Base-by-base conservation (phyloP, 169 alveolate species). In the Plasmodium fragile region DNA sequence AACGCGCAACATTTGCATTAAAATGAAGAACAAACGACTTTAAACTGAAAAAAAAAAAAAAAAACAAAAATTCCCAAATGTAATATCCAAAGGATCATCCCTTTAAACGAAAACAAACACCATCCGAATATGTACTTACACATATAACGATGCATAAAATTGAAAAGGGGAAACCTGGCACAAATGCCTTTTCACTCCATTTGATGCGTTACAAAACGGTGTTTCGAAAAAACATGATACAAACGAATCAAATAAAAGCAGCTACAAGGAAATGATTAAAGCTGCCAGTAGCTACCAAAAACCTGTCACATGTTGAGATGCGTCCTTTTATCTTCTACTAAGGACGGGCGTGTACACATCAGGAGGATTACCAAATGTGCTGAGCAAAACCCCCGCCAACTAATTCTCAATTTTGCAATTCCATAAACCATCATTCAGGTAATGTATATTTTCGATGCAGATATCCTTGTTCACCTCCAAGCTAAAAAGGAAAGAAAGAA, bases 351-450 rank as follows among this genome's bases (percentile, higher is more conserved):
- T 13, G n/a, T 6, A 22, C 41, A 65, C 36, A 32, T 39, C 36
- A 65, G 36, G 75, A 28, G 30, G 36, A 22, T 18, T 8, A 65
- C n/a, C 30, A 36, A 65, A 65, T 65, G n/a, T 1, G 75, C 39
- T 65, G 39, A 18, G 5, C 8, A n/a, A 7, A 65, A 0, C 13
- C 36, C 75, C n/a, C 75, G 18, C 11, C 75, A 25, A 22, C 92
- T 94, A 81, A 13, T 77, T 39, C 39, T 82, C 84, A 34, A 94
- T 82, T 91, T 81, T 83, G 49, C 92, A 95, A 71, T 94, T 96
- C 99, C 99, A 99, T 53, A 98, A 94, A 4, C 99, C 99, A 92
- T 99, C 99, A 91, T 97, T 96, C 78, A 99, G 92, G 89, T 96
- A 98, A 90, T 98, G 99, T 78, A 98, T 80, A 71, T 96, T 96